Evolutionary conservation across 2,329 filamentous ascomycete genomes (phyloP).

Genomic region (Talaromyces sp.): DNA sequence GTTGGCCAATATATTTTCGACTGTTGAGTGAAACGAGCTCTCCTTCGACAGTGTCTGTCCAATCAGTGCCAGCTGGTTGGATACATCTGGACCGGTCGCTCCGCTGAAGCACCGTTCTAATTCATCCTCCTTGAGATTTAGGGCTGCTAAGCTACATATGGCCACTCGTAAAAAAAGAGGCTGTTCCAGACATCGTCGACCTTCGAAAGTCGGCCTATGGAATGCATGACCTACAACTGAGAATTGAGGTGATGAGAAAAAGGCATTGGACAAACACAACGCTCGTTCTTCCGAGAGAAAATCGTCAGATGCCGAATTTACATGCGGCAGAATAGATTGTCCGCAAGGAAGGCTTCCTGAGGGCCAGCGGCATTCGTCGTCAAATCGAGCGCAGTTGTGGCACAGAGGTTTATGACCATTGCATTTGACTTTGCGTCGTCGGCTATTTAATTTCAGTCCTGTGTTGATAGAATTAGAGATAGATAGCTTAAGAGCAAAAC

Average conservation of each 20-base stretch:
- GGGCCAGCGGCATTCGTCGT: neutral
- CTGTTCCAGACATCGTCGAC: neutral
- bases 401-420: neutral
- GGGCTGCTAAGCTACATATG: neutral
- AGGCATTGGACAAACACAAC: neutral
- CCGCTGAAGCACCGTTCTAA: neutral
- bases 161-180: neutral
- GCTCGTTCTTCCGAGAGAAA: neutral
- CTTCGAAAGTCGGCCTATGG: neutral
- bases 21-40: neutral
- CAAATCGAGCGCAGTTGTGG: neutral
- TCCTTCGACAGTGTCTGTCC: neutral
- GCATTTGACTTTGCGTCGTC: constrained; percentile 5
- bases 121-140: neutral
- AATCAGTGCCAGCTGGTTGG: neutral
- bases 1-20: constrained; percentile 3
- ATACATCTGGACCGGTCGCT: neutral
- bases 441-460: neutral
- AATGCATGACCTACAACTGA: neutral
- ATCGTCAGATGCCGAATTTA: neutral
- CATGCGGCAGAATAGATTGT: neutral
- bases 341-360: neutral
- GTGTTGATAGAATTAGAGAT: neutral
- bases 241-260: neutral
- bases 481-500: neutral